Conservation (phyloP, 768 basidiomycete species). For the Naganishia onofrii region DNA sequence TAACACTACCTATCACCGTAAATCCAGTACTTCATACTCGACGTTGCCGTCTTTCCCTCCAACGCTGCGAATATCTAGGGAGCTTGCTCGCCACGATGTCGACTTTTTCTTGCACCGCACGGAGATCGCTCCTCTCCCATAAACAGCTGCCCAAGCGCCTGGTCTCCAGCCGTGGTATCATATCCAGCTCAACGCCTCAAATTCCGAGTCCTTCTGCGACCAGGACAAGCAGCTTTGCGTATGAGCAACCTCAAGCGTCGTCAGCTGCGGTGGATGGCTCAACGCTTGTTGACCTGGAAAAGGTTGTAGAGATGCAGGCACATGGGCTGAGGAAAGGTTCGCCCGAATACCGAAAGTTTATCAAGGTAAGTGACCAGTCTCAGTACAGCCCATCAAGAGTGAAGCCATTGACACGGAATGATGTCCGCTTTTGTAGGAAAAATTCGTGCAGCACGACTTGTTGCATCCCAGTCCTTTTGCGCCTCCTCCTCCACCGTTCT, state of each 20-base stretch:
- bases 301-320: neutral
- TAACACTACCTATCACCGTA: no score
- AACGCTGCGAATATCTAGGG: neutral
- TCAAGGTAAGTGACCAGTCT: slow-evolving; percentile 9
- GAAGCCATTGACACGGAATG: neutral
- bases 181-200: neutral
- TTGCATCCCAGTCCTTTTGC: slow-evolving; percentile 26
- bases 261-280: neutral
- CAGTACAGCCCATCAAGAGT: neutral
- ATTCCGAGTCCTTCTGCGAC: neutral
- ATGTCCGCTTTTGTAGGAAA: slow-evolving; percentile 3
- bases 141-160: neutral
- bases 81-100: neutral
- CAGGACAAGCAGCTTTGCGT: neutral
- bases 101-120: neutral
- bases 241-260: neutral
- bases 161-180: neutral
- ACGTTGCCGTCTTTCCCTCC: neutral
- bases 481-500: neutral
- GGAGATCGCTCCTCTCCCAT: neutral
- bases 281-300: neutral
- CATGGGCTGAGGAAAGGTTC: slow-evolving; percentile 8
- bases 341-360: slow-evolving; percentile 18
- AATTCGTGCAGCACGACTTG: slow-evolving; percentile 27
- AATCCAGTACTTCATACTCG: neutral